phyloP scores from a whole-genome alignment of 1,139 yeast genomes.

The Debaryomycetaceae sp. region DNA sequence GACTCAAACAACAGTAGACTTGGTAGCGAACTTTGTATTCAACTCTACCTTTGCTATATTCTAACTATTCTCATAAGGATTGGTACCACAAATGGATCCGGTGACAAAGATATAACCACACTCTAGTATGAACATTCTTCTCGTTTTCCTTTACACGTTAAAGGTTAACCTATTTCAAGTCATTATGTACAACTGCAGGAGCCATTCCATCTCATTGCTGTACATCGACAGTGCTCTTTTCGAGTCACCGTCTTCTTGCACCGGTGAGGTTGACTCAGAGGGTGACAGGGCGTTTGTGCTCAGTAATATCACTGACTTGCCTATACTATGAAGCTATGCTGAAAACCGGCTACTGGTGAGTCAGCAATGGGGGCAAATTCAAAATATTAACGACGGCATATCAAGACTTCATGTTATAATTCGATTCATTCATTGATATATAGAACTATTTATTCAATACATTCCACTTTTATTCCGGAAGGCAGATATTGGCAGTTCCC shows the following conservation, averaged over 20 bases:
- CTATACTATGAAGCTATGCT: constrained; percentile 9
- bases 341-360: no score
- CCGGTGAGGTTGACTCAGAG: constrained; percentile 19
- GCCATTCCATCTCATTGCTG: constrained; percentile 28
- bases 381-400: no score
- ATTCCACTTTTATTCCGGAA: background rate
- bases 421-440: background rate
- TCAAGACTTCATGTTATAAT: background rate
- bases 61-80: no score
- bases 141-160: constrained; percentile 33
- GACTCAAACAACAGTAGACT: background rate
- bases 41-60: no score
- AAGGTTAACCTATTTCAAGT: constrained; percentile 38
- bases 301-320: constrained; percentile 29
- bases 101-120: background rate
- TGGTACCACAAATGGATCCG: no score
- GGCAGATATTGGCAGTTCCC: constrained; percentile 14
- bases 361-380: no score
- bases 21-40: no score
- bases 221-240: constrained; percentile 37
- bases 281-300: constrained; percentile 16
- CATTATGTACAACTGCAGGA: constrained; percentile 34
- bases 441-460: background rate
- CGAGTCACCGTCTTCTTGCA: constrained; percentile 25
- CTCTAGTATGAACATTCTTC: constrained; percentile 28